Percentiles rank a stretch among this genome's conserved stretches.
Conservation (phyloP, 495 filamentous ascomycete species). For the Hypoxylon crocopeplum region DNA sequence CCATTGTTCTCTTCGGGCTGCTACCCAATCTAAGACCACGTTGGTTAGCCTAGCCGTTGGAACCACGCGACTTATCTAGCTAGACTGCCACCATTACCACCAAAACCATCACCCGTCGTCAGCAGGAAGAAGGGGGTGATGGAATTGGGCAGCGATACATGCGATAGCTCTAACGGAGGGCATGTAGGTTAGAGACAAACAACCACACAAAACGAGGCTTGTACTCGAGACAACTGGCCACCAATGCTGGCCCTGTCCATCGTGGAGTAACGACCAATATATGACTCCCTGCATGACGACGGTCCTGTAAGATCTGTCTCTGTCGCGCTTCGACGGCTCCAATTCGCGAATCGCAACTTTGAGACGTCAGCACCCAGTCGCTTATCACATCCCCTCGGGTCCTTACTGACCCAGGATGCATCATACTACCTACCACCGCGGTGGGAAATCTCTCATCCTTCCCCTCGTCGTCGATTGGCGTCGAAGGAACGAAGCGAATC, state of each 20-base stretch:
- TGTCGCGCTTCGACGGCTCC: neutral
- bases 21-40: conserved; percentile 37
- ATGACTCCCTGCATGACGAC: conserved; percentile 17
- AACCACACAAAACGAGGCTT: conserved; percentile 23
- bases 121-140: neutral
- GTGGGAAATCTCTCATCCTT: conserved; percentile 12
- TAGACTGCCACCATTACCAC: conserved; percentile 20
- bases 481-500: neutral
- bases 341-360: conserved; percentile 32
- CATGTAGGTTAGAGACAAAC: neutral
- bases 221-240: conserved; percentile 28
- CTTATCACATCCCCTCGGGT: conserved; percentile 24
- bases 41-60: conserved; percentile 26
- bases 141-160: conserved; percentile 41
- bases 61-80: conserved; percentile 27
- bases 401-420: conserved; percentile 28
- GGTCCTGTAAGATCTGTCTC: conserved; percentile 16
- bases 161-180: conserved; percentile 21
- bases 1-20: conserved; percentile 8
- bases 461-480: neutral
- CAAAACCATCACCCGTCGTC: too few species aligned
- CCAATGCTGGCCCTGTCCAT: conserved; percentile 14
- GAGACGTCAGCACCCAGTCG: conserved; percentile 11
- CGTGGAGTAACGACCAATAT: conserved; percentile 15
- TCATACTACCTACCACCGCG: neutral